Evolutionary conservation across 352 stramenopile genomes (phyloP).

Genomic region (Phytophthora lateralis): DNA sequence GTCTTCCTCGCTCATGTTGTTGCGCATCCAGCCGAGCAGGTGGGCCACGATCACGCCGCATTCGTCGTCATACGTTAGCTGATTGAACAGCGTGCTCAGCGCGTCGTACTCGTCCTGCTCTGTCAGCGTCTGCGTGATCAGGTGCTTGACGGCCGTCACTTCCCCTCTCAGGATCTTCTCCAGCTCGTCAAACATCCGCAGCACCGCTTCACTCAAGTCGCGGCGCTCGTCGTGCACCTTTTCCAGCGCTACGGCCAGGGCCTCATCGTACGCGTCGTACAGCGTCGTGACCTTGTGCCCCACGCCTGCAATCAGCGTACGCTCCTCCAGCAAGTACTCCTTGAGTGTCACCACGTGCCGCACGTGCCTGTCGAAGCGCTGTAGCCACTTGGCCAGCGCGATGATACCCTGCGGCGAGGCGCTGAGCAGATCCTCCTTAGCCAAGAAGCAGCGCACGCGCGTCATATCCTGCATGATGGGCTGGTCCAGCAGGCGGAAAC

Average conservation of each 20-base stretch:
- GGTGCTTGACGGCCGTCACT: slow-evolving; percentile 50
- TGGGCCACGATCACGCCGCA: slow-evolving; percentile 60
- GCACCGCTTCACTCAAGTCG: slow-evolving; percentile 49
- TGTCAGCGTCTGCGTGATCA: slow-evolving; percentile 57
- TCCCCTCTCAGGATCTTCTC: slow-evolving; percentile 65
- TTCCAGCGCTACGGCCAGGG: slow-evolving; percentile 46
- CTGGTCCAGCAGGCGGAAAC: slow-evolving; percentile 61
- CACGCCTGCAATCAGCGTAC: slow-evolving; percentile 55
- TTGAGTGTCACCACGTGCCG: slow-evolving; percentile 64
- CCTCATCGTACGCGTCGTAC: slow-evolving; percentile 66
- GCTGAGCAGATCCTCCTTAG: slow-evolving; percentile 55
- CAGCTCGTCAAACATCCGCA: slow-evolving; percentile 54
- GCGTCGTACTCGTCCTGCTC: slow-evolving; percentile 64
- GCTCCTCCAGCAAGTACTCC: slow-evolving; percentile 70
- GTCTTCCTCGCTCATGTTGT: slow-evolving; percentile 51
- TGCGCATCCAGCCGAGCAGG: slow-evolving; percentile 75
- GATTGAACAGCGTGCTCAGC: slow-evolving; percentile 66
- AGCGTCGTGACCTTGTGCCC: slow-evolving; percentile 66
- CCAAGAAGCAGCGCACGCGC: slow-evolving; percentile 51
- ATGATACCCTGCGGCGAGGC: slow-evolving; percentile 58
- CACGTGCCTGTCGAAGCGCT: slow-evolving; percentile 65
- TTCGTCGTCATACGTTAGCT: slow-evolving; percentile 57
- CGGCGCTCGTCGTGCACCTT: slow-evolving; percentile 57
- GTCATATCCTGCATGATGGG: slow-evolving; percentile 63
- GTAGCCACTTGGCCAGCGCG: slow-evolving; percentile 66